These are phyloP conservation scores for Leishmania arabica DNA, from an alignment of 208 protist species.

Conservation along the genomic window DNA sequence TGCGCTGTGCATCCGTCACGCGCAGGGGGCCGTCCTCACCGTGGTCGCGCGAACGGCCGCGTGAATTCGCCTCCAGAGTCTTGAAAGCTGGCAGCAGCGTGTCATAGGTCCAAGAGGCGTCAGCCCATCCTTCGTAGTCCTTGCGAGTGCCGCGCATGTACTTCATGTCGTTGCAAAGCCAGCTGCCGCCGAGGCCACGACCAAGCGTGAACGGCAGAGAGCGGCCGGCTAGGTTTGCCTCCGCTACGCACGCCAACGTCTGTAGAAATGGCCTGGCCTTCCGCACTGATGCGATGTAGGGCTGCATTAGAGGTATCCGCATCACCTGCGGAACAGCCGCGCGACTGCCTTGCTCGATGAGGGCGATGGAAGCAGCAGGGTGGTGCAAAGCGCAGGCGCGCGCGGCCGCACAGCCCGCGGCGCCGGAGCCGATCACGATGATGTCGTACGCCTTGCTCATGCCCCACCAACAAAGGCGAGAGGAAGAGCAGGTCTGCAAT, in stretches of 20 bases:
- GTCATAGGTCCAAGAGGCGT: constrained; percentile 56
- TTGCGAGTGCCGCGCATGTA: constrained; percentile 56
- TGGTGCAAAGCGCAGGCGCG: constrained; percentile 52
- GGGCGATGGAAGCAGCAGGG: constrained; percentile 50
- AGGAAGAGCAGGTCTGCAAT: neutral
- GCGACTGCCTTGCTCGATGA: constrained; percentile 62
- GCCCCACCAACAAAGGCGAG: neutral
- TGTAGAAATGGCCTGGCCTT: constrained; percentile 38
- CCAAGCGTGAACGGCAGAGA: constrained; percentile 46
- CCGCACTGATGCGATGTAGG: constrained; percentile 39
- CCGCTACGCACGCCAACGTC: constrained; percentile 23
- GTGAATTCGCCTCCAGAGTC: constrained; percentile 50
- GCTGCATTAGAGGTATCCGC: constrained; percentile 58
- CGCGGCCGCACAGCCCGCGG: constrained; percentile 65
- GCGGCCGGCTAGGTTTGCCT: constrained; percentile 44
- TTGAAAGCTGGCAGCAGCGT: constrained; percentile 53
- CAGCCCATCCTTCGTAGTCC: constrained; percentile 48
- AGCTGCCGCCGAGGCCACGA: constrained; percentile 62
- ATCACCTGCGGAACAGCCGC: constrained; percentile 30
- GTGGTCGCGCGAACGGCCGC: constrained; percentile 32
- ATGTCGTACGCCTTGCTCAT: constrained; percentile 55
- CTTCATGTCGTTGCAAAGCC: constrained; percentile 60
- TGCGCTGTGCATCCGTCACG: constrained; percentile 46
- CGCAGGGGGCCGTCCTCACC: constrained; percentile 44
- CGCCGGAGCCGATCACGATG: constrained; percentile 72